phyloP scores from a whole-genome alignment of 768 basidiomycete species.

The Suillus subaureus region DNA sequence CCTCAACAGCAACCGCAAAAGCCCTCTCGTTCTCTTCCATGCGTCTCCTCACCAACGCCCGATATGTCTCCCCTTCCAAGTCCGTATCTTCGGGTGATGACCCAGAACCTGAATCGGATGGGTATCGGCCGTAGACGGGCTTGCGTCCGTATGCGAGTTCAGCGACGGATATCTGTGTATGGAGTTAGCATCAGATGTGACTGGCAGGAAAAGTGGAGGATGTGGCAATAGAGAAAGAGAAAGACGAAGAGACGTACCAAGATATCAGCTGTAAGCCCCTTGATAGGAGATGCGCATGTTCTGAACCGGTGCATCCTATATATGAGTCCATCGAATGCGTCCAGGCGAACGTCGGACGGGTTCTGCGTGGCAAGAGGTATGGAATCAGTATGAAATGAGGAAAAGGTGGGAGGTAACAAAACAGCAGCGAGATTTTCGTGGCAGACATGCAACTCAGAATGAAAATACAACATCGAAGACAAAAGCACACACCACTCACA shows the following conservation, averaged over 20 bases:
- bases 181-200: slow-evolving; percentile 40
- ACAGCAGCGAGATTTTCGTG: background rate
- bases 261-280: slow-evolving; percentile 83
- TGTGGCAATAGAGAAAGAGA: background rate
- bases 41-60: slow-evolving; percentile 6
- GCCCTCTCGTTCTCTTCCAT: slow-evolving; percentile 1
- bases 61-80: slow-evolving; percentile 29
- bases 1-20: background rate
- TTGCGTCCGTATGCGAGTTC: slow-evolving; percentile 59
- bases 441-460: slow-evolving; percentile 4
- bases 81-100: background rate
- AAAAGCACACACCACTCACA: slow-evolving; percentile 45
- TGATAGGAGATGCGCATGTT: slow-evolving; percentile 75
- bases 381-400: background rate
- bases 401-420: background rate
- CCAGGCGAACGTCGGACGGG: slow-evolving; percentile 47
- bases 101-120: slow-evolving; percentile 29
- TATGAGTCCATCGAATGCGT: slow-evolving; percentile 48
- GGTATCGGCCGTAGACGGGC: slow-evolving; percentile 59
- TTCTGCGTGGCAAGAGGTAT: slow-evolving; percentile 43
- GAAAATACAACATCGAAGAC: background rate
- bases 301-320: slow-evolving; percentile 89
- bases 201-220: background rate
- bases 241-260: slow-evolving; percentile 52
- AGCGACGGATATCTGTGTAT: slow-evolving; percentile 46